Evolutionary conservation across 148 eudicot genomes (phyloP).

Genomic region (Fallopia convolvulus): DNA sequence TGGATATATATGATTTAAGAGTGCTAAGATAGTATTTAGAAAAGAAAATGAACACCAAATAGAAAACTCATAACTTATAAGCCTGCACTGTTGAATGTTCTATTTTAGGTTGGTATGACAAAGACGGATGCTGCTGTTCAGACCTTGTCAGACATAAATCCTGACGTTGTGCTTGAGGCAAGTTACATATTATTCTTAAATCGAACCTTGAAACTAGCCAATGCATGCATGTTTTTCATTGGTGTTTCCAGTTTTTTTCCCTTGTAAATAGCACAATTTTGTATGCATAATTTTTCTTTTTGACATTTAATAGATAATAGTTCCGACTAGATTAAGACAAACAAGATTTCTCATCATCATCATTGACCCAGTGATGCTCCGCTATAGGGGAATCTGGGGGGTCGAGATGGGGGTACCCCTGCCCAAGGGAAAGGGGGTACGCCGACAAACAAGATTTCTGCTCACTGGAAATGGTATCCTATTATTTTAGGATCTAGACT

Average conservation of each 20-base stretch:
- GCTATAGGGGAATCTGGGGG: too few relatives aligned
- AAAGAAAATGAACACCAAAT: background rate
- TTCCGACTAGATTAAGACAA: background rate
- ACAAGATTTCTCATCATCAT: background rate
- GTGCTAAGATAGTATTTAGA: background rate
- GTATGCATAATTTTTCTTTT: background rate
- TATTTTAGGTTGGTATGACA: conserved; percentile 85
- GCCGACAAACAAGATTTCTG: background rate
- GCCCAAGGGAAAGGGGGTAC: too few relatives aligned
- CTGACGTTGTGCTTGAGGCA: conserved; percentile 97
- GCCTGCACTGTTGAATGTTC: conserved; percentile 2
- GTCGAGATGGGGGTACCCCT: too few relatives aligned
- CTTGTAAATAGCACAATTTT: background rate
- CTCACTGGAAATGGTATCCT: background rate
- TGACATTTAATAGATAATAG: background rate
- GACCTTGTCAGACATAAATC: conserved; percentile 89
- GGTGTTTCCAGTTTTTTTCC: background rate
- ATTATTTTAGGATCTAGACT: background rate
- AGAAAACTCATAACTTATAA: background rate
- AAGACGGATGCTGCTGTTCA: conserved; percentile 99
- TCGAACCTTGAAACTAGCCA: background rate
- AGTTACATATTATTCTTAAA: conserved; percentile 15
- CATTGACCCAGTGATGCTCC: too few relatives aligned
- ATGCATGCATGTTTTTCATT: background rate
- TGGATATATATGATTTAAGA: background rate